Base-by-base conservation (phyloP, 768 basidiomycete species). In the Russula abietina region DNA sequence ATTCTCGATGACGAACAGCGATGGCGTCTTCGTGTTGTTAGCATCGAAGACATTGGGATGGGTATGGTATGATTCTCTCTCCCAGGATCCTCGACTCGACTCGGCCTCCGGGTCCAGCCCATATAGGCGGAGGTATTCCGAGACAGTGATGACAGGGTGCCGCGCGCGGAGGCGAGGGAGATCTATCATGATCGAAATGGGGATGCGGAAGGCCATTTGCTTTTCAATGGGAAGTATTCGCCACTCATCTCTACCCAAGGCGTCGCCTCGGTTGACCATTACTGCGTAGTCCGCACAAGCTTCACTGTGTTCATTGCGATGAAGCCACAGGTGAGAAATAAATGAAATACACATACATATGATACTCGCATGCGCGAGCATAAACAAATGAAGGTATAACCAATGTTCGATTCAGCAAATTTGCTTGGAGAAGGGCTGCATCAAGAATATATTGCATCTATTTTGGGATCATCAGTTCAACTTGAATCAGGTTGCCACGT, bases 371-470 rank as follows among this genome's bases (percentile, higher is more conserved):
- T 2, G 76, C 71, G 50, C 79, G 76, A 12, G 79, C 79, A 46
- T 81, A 80, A 57, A 80, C 73, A 64, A 73, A 77, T 2, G 79
- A 75, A 7, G 79, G 79, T 45, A 81, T 55, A 51, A 80, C 70
- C 56, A 77, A 72, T 1, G 77, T 78, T 39, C 79, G 74, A 67
- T 78, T 77, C 38, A 80, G 71, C 10, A 80, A 68, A 33, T 67
- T 65, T 28, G 79, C 77, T 46, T 80, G 80, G 24, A 78, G 59
- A 16, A 80, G 64, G 7, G 78, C 72, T 1, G 78, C 75, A 60
- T 80, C 79, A 59, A 81, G 74, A 58, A 81, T 81, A 63, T 80
- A 80, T n/a, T 79, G 76, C 73, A 80, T 73, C 79, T 79, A 48
- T 54, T 14, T 32, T 62, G 14, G 41, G 26, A 3, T 10, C 24